Evolutionary conservation across 495 filamentous ascomycete species (phyloP).

Genomic region (Neurospora tetrasperma): DNA sequence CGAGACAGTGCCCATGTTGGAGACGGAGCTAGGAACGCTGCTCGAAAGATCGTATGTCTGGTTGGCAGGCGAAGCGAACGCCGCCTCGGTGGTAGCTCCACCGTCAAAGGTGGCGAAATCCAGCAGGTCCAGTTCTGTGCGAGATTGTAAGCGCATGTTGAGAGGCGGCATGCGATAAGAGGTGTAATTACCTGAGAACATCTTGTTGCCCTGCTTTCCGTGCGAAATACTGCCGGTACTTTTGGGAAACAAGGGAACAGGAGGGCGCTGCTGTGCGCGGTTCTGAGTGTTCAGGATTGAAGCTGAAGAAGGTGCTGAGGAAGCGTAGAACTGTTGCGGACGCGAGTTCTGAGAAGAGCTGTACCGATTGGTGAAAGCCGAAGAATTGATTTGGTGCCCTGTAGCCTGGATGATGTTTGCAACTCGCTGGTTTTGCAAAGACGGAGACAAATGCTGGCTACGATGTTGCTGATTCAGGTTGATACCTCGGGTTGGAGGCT

Average conservation of each 20-base stretch:
- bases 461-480: slow-evolving; percentile 32
- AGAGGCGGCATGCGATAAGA: not conserved
- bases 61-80: slow-evolving; percentile 43
- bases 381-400: slow-evolving; percentile 46
- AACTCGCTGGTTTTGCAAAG: slow-evolving; percentile 46
- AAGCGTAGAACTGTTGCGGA: slow-evolving; percentile 41
- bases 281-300: slow-evolving; percentile 31
- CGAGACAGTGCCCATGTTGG: slow-evolving; percentile 64
- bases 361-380: slow-evolving; percentile 49
- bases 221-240: slow-evolving; percentile 32
- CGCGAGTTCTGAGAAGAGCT: slow-evolving; percentile 31
- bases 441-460: slow-evolving; percentile 25
- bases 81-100: slow-evolving; percentile 32
- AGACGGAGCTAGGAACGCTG: slow-evolving; percentile 31
- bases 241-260: slow-evolving; percentile 44
- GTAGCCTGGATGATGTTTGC: slow-evolving; percentile 49
- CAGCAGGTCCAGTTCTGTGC: slow-evolving; percentile 39
- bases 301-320: slow-evolving; percentile 39
- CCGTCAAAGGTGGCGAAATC: slow-evolving; percentile 44
- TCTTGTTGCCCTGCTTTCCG: slow-evolving; percentile 40
- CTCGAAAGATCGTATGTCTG: slow-evolving; percentile 33
- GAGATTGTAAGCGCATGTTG: slow-evolving; percentile 27
- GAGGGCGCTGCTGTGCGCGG: slow-evolving; percentile 32
- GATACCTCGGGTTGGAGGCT: slow-evolving; percentile 31
- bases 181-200: slow-evolving; percentile 30